These are phyloP conservation scores for Pichia gijzeniarum DNA, from an alignment of 805 yeast genomes.

Conservation along the genomic window DNA sequence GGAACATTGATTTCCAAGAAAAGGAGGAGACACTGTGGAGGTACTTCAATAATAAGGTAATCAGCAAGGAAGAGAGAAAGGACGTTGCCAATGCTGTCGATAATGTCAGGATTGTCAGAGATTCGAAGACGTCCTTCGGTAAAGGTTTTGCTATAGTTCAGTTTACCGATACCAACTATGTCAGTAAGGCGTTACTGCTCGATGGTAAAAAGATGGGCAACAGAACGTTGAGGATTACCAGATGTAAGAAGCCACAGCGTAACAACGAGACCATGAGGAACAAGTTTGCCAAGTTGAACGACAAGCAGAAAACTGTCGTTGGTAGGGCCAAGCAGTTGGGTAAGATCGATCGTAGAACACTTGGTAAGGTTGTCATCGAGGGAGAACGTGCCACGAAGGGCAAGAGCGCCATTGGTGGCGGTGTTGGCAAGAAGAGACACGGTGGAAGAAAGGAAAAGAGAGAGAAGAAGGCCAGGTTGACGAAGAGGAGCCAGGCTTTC, in stretches of 20 bases:
- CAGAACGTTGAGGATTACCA: conserved; percentile 68
- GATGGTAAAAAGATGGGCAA: conserved; percentile 56
- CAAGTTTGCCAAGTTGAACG: conserved; percentile 36
- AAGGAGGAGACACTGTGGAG: conserved; percentile 85
- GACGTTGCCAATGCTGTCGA: conserved; percentile 42
- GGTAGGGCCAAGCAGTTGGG: conserved; percentile 80
- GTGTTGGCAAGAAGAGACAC: conserved; percentile 58
- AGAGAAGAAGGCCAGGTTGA: conserved; percentile 44
- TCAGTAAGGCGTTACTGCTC: conserved; percentile 72
- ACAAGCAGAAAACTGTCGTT: conserved; percentile 64
- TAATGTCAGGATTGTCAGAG: conserved; percentile 86
- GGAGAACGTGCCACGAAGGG: conserved; percentile 78
- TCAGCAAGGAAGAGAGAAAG: conserved; percentile 40
- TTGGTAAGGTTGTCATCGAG: conserved; percentile 57
- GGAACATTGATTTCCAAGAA: conserved; percentile 90
- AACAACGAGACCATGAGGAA: conserved; percentile 18
- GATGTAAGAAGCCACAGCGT: conserved; percentile 47
- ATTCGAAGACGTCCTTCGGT: conserved; percentile 88
- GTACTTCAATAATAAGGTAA: conserved; percentile 51
- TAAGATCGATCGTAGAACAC: conserved; percentile 68
- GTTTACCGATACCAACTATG: conserved; percentile 65
- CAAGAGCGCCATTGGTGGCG: conserved; percentile 39
- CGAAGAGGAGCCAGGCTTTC: conserved; percentile 40
- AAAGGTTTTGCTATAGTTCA: conserved; percentile 97
- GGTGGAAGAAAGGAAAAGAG: conserved; percentile 50